Evolutionary conservation across 345 rosid genomes (phyloP), one percentile per base, ranked within the genome.

Genomic region (Populus davidiana): DNA sequence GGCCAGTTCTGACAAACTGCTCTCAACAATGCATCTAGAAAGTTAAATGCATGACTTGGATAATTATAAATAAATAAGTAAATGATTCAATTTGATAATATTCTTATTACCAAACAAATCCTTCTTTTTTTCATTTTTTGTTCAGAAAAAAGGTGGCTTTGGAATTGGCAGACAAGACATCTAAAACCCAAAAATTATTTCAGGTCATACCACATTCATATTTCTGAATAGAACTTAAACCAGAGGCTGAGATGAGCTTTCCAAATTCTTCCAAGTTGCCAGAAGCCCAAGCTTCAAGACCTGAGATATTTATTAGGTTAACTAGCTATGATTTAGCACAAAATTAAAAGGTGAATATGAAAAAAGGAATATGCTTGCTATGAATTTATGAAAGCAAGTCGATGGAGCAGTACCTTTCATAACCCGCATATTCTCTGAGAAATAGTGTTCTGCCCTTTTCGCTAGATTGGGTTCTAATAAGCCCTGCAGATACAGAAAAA

Each of bases 361-460:
- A 43, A 23, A 8, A 41, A 76, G 14, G 14, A 29, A 44, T 6
- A 75, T 4, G 49, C 78, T 50, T 56, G 68, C 25, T 25, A 71
- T 33, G 36, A 54, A 74, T 71, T 67, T 67, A 63, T 3, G 49
- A 35, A 62, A 4, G 20, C 2, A 25, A 67, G 62, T 41, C 10
- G 21, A 17, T 41, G 41, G 59, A 75, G 78, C 54, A 49, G 72
- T 83, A 85, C 99, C 99, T 89, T 90, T 84, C 43, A 75, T 76
- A 83, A 93, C 99, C 66, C 99, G 89, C 79, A 67, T 81, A 85
- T 91, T 92, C 77, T 95, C 98, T 0, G 98, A 87, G 87, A 95
- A 95, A 79, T 89, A 93, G 78, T 95, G 99, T 78, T 90, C 92
- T 47, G 97, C 98, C 90, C 97, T 91, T 87, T 82, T 90, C 70